Base-by-base conservation (phyloP, 495 filamentous ascomycete genomes). In the Penicillium soppii region DNA sequence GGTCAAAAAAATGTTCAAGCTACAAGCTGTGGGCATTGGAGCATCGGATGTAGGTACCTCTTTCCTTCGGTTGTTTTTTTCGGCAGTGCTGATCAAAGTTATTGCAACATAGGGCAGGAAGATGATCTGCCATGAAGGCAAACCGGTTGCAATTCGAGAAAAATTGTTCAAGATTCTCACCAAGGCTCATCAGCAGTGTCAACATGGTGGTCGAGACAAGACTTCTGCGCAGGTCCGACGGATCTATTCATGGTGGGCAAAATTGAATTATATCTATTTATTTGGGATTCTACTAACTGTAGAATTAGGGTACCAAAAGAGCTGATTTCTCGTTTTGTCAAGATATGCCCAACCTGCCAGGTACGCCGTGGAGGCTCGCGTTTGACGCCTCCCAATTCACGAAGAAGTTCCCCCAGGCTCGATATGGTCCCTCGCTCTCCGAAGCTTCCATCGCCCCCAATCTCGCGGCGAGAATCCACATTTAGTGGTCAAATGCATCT, bases 1-100 rank as follows among this genome's bases (percentile, higher is more conserved):
- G 80, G 78, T 78, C 13, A 83, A 82, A 52, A 82, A 82, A 55
- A 83, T 82, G 80, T 83, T 83, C 60, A 75, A 76, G 40, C 67
- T 82, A 37, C 64, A 73, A 46, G 47, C 63, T 17, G 67, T 73
- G 39, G 73, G 75, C 20, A 56, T 58, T 25, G 67, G 62, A 22
- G 56, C 53, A 35, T 48, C 66, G 43, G 62, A 70, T 53, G 72
- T 76, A 59, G 41, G 72, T 59, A 7, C 41, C 9, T 3, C 19
- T 15, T 7, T 16, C 19, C 21, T 20, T 1, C 19, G 2, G 19
- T 9, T 33, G 22, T 27, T 8, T 1, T 8, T 47, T 22, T 12
- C 5, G 8, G 3, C 9, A 7, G 55, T 50, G 15, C 51, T 70
- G 35, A 67, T n/a, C 5, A 39, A 19, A 8, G 22, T 9, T 22